phyloP scores from a whole-genome alignment of 768 basidiomycete genomes.

The Mycena belliarum region DNA sequence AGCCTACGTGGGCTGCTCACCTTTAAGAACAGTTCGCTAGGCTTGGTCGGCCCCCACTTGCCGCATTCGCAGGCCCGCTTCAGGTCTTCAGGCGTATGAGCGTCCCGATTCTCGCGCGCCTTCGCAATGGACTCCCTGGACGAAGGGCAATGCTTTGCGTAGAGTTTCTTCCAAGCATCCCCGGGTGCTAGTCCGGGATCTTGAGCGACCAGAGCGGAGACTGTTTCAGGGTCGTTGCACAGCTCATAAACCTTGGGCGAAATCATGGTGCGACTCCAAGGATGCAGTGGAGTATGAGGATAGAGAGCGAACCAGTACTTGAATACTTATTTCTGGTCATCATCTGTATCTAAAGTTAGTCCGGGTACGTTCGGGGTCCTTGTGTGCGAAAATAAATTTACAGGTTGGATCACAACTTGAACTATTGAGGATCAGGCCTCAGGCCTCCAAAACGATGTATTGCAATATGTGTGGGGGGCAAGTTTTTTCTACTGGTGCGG shows the following conservation, averaged over 20 bases:
- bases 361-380: neutral
- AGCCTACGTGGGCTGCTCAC: slow-evolving; percentile 31
- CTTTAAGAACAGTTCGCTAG: slow-evolving; percentile 61
- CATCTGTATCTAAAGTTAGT: neutral
- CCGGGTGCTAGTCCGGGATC: slow-evolving; percentile 37
- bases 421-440: too few species aligned
- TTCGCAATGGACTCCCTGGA: slow-evolving; percentile 20
- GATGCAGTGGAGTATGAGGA: neutral
- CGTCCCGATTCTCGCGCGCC: slow-evolving; percentile 26
- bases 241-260: slow-evolving; percentile 33
- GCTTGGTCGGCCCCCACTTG: slow-evolving; percentile 48
- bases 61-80: slow-evolving; percentile 50
- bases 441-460: too few species aligned
- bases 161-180: slow-evolving; percentile 41
- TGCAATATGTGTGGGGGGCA: too few species aligned
- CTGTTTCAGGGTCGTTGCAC: slow-evolving; percentile 33
- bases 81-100: slow-evolving; percentile 42
- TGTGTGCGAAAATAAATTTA: too few species aligned
- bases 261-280: slow-evolving; percentile 24
- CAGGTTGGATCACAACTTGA: too few species aligned
- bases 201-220: slow-evolving; percentile 43
- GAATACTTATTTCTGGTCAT: neutral
- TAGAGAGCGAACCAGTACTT: neutral
- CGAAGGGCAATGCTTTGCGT: slow-evolving; percentile 27
- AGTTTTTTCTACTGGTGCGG: too few species aligned